Percentiles rank a stretch among this genome's conserved stretches.
These are phyloP conservation scores for Pelargonium australe DNA, from an alignment of 441 rosid genomes.

Conservation along the genomic window DNA sequence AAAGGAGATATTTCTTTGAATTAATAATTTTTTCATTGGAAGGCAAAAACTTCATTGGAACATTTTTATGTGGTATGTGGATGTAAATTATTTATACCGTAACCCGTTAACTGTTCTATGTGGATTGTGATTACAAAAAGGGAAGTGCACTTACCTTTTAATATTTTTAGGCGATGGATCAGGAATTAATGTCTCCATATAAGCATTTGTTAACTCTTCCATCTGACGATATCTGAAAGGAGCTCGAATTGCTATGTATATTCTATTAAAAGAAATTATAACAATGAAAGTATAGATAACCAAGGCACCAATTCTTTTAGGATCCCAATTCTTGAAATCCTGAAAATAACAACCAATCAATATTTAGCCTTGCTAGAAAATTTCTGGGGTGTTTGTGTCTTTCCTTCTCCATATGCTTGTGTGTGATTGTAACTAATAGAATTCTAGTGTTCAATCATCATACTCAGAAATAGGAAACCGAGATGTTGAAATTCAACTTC, in stretches of 20 bases:
- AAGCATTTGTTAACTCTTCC: constrained; percentile 75
- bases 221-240: constrained; percentile 52
- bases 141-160: constrained; percentile 48
- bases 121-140: constrained; percentile 5
- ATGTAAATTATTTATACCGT: not conserved
- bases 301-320: constrained; percentile 50
- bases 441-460: not conserved
- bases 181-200: constrained; percentile 93
- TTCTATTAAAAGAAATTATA: constrained; percentile 54
- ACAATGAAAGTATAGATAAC: constrained; percentile 51
- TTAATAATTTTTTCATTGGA: not conserved
- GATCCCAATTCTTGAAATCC: constrained; percentile 75
- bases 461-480: not conserved
- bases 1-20: not conserved
- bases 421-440: not conserved
- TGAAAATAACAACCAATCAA: constrained; percentile 32
- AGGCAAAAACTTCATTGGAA: not conserved
- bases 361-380: constrained; percentile 18
- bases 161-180: constrained; percentile 78
- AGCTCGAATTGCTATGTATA: constrained; percentile 59
- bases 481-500: not conserved
- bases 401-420: not conserved
- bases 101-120: not conserved
- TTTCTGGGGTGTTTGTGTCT: not conserved
- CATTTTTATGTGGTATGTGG: not conserved